phyloP scores from a whole-genome alignment of 2,329 filamentous ascomycete genomes.

The Coniosporium tulheliwenetii region DNA sequence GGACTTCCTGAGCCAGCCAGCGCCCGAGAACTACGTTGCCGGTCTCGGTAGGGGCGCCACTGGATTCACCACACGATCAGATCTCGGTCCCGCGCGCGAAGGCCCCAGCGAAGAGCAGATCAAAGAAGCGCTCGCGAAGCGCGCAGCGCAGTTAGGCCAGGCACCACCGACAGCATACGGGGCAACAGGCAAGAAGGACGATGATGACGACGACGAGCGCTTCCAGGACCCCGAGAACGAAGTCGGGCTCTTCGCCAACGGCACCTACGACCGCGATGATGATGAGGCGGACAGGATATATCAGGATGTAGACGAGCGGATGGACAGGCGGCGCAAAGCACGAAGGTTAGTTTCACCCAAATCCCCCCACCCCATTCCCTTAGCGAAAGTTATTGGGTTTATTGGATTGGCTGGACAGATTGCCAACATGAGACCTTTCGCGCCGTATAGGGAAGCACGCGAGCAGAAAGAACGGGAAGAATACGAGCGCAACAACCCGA shows the following conservation, averaged over 20 bases:
- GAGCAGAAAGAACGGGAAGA: conserved; percentile 84
- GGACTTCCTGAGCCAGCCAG: conserved; percentile 77
- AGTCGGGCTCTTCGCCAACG: conserved; percentile 84
- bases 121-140: conserved; percentile 90
- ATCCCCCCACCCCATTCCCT: conserved; percentile 7
- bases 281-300: conserved; percentile 96
- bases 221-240: conserved; percentile 97
- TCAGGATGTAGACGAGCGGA: conserved; percentile 88
- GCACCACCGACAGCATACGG: conserved; percentile 62
- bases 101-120: conserved; percentile 96
- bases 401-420: conserved; percentile 49
- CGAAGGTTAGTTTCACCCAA: conserved; percentile 56
- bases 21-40: conserved; percentile 55
- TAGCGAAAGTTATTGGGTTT: neutral
- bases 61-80: conserved; percentile 92
- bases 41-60: conserved; percentile 96
- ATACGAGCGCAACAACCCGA: conserved; percentile 93
- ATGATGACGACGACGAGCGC: conserved; percentile 58
- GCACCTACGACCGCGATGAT: conserved; percentile 92
- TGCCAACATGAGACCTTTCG: conserved; percentile 53
- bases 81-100: conserved; percentile 86
- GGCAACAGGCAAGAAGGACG: conserved; percentile 50
- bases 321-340: conserved; percentile 75
- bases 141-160: conserved; percentile 66
- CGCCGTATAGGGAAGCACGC: conserved; percentile 70